A percentile compares a stretch with the other conserved stretches of the same genome.
These are phyloP conservation scores for Arabidopsis arenosa DNA, from an alignment of 345 rosid species.

Conservation along the genomic window DNA sequence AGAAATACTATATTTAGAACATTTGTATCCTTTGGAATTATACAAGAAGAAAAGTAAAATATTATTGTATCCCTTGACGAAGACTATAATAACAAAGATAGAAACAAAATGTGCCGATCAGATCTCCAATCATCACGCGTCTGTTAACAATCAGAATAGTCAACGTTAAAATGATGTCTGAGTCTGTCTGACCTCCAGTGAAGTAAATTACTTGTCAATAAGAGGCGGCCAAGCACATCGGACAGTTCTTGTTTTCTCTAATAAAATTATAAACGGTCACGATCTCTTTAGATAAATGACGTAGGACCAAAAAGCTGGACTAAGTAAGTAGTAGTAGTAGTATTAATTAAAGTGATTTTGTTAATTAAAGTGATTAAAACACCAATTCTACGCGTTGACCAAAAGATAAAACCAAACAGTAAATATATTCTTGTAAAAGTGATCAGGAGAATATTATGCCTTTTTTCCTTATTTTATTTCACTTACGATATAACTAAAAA, in stretches of 20 bases:
- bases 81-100: neutral
- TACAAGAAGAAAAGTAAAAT: neutral
- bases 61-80: neutral
- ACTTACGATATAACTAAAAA: neutral
- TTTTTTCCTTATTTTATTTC: neutral
- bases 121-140: conserved; percentile 36
- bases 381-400: conserved; percentile 22
- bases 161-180: conserved; percentile 20
- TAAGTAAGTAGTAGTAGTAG: conserved; percentile 8
- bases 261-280: conserved; percentile 5
- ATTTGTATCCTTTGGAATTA: neutral
- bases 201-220: conserved; percentile 9
- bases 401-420: neutral
- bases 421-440: neutral
- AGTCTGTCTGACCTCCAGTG: conserved; percentile 7
- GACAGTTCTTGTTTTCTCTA: neutral
- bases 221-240: conserved; percentile 30
- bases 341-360: neutral
- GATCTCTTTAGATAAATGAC: conserved; percentile 12
- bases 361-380: neutral
- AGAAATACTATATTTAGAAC: neutral
- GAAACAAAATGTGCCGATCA: conserved; percentile 28
- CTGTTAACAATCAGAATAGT: conserved; percentile 15
- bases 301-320: neutral
- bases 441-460: too few species aligned